phyloP scores from a whole-genome alignment of 2,329 filamentous ascomycete genomes.

The Lecanicillium sp. region DNA sequence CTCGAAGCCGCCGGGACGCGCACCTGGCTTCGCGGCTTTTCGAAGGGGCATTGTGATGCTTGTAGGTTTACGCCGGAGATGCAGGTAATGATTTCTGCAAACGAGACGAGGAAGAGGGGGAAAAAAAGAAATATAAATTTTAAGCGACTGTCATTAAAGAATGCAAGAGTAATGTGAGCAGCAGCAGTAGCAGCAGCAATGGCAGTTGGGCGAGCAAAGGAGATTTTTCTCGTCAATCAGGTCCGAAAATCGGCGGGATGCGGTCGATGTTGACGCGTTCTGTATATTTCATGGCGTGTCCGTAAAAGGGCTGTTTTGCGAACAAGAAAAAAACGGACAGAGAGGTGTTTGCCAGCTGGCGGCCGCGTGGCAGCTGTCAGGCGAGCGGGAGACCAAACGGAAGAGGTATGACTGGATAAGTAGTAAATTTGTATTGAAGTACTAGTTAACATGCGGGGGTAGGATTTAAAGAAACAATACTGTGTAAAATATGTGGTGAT shows the following conservation, averaged over 20 bases:
- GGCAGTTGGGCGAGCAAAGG: constrained; percentile 4
- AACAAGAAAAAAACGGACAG: background rate
- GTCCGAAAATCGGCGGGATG: background rate
- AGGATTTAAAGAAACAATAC: no score
- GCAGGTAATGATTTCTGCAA: background rate
- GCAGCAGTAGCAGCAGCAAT: constrained; percentile 3
- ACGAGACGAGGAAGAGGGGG: background rate
- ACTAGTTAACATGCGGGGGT: no score
- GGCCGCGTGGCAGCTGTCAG: constrained; percentile 8
- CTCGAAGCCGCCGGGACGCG: constrained; percentile 18
- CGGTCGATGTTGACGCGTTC: background rate
- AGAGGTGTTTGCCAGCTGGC: constrained; percentile 4
- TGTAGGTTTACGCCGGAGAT: background rate
- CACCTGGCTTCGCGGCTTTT: constrained; percentile 3
- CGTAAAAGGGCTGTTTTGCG: background rate
- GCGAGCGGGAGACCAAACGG: no score
- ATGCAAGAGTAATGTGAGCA: constrained; percentile 9
- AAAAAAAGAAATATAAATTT: background rate
- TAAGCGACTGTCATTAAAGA: background rate
- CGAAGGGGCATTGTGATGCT: background rate
- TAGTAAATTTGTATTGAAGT: no score
- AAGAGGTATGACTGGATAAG: no score
- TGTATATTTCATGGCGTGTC: background rate
- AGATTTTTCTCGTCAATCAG: background rate
- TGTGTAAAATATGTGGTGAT: no score